Evolutionary conservation across 2,329 filamentous ascomycete species (phyloP), one percentile per base, ranked within the genome.

Genomic region (Alternaria conjuncta): DNA sequence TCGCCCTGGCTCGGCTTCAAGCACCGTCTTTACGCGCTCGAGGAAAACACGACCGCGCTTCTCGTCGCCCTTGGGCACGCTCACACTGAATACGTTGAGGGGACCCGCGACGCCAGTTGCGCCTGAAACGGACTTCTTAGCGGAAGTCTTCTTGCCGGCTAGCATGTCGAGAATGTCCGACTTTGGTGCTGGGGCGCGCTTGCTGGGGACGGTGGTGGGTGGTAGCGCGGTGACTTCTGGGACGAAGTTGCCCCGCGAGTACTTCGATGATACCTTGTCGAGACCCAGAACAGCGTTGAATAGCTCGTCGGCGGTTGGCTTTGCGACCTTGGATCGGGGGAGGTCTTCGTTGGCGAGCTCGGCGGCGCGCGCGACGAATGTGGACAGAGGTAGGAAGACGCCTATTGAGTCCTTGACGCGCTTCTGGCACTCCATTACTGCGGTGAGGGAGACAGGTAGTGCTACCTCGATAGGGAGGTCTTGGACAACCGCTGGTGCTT

Each of bases 241-340:
- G 10, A 86, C 87, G 78, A 86, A 97, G 86, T 83, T 84, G 68
- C 83, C 94, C 82, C 79, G 88, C 78, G 76, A 85, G 26, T 79
- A 81, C 30, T 79, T 84, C 32, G 66, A 72, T 11, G 65, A 61
- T 61, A 87, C 84, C 61, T 84, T 82, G 70, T 87, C 82, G 20
- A 94, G 83, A 10, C 94, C 95, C 8, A 99, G 86, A 13, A 98
- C 86, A 73, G 95, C 89, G 77, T 97, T 90, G 82, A 98, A 98
- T 12, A 99, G 88, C 78, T 97, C 93, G 75, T 94, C 88, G 36
- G 91, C 84, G 1, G 92, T 90, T 13, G 91, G 90, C 75, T 89
- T 86, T 49, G 87, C 85, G 64, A 84, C 84, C 63, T 88, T 85
- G 6, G 89, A 87, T 26, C 86, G 84, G 3, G 95, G 95, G 8